Base-by-base conservation (phyloP, 2,329 filamentous ascomycete genomes). In the Plenodomus tracheiphilus region DNA sequence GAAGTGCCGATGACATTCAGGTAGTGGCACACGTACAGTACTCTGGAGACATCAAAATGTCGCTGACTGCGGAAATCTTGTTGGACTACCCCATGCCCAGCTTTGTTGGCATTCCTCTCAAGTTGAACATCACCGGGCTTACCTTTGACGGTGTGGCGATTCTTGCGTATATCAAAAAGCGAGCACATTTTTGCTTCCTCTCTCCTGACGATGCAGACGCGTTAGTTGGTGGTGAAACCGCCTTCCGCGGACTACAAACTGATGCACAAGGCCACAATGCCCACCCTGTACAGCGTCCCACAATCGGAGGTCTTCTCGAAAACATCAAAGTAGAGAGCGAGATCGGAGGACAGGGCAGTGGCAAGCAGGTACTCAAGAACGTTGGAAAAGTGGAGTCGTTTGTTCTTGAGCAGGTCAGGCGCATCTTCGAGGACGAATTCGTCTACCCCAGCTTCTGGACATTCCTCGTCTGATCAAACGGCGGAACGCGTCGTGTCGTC, bases 401-500 rank as follows among this genome's bases (percentile, higher is more conserved):
- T 71, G 91, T 99, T 47, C 80, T 99, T 51, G 93, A 97, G 71
- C 93, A 97, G 74, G 94, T 99, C 54, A 85, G 93, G 69, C 84
- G 91, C 66, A 97, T 99, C 62, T 97, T 99, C 66, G 94, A 99
- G 74, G 94, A 97, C 69, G 94, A 99, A 72, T 94, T 97, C 75
- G 92, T 97, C 54, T 97, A 96, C 75, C 94, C 94, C 38, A 97
- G 92, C 73, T 97, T 95, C 74, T 97, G 93, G 92, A 97, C 93
- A 1, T 97, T 97, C 72, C 77, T 99, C 63, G 87, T 97, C 38
- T 96, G 32, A 38, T 8, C 21, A 17, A 21, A 17, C 28, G 22
- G 15, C 35, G 21, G 35, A 38, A 38, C 34, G n/a, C n/a, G n/a
- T 43, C 19, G 20, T 22, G 41, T 37, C 4, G 28, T 32, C 15